These are phyloP conservation scores for Suillus luteus DNA, from an alignment of 768 basidiomycete genomes.

Conservation along the genomic window DNA sequence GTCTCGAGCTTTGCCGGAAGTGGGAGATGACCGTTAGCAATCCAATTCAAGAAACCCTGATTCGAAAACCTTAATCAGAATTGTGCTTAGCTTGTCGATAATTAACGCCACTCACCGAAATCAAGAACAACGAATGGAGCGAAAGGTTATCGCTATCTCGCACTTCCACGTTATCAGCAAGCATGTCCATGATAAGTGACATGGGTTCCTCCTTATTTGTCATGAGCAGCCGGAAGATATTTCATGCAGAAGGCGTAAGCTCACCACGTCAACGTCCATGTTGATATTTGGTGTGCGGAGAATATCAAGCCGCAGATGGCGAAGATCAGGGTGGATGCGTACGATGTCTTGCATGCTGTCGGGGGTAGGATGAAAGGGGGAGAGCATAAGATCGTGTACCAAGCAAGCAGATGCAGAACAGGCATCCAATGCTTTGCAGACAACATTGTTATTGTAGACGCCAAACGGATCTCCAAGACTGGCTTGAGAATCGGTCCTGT, in stretches of 20 bases:
- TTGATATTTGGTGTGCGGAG: conserved; percentile 1
- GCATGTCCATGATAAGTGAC: conserved; percentile 4
- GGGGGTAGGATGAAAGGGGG: conserved; percentile 2
- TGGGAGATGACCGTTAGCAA: not conserved
- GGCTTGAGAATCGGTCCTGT: not conserved
- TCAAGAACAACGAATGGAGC: not conserved
- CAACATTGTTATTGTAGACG: not conserved
- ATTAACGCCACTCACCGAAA: not conserved
- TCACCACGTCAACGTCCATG: not conserved
- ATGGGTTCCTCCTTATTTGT: not conserved
- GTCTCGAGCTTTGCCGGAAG: not conserved
- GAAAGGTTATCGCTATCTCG: not conserved
- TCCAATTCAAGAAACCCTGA: conserved; percentile 1
- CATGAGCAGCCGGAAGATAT: not conserved
- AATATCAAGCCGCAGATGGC: conserved; percentile 6
- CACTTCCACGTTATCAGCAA: not conserved
- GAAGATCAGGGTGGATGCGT: conserved; percentile 4
- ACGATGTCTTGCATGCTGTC: conserved; percentile 3
- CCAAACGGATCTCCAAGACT: conserved; percentile 4
- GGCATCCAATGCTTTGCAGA: conserved; percentile 1
- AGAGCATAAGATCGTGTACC: not conserved
- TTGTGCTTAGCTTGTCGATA: not conserved
- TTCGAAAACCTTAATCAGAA: not conserved
- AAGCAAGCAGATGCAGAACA: not conserved
- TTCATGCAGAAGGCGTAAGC: not conserved